Conservation (phyloP, 2,329 filamentous ascomycete species). For the Didymella lethalis region DNA sequence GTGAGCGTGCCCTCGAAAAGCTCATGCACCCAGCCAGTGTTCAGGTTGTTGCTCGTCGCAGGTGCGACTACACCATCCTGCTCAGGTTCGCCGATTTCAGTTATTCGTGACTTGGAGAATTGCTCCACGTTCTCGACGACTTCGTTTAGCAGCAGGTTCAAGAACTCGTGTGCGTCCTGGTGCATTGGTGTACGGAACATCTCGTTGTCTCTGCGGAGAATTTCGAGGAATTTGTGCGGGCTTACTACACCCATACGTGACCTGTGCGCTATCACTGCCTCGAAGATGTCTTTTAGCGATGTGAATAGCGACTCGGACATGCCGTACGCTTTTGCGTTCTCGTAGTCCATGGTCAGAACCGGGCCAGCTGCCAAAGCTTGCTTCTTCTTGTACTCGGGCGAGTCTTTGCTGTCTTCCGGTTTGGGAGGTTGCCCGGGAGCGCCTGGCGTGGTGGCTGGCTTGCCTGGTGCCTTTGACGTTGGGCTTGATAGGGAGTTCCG, state of each 20-base stretch:
- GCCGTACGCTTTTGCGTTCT: conserved; percentile 80
- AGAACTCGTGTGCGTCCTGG: conserved; percentile 97
- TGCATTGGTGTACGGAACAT: conserved; percentile 98
- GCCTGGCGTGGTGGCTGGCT: conserved; percentile 55
- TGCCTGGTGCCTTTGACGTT: conserved; percentile 44
- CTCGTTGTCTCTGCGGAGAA: conserved; percentile 92
- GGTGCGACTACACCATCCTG: conserved; percentile 29
- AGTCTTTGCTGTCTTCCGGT: conserved; percentile 92
- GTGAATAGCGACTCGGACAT: conserved; percentile 97
- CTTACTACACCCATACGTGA: conserved; percentile 89
- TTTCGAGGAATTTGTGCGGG: conserved; percentile 90
- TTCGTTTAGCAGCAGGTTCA: conserved; percentile 93
- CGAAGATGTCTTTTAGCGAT: conserved; percentile 93
- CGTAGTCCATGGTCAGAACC: conserved; percentile 82
- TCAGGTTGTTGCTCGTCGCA: conserved; percentile 30
- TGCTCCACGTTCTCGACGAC: conserved; percentile 93
- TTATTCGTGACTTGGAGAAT: conserved; percentile 72
- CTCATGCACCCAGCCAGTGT: conserved; percentile 86
- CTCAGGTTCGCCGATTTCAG: conserved; percentile 42
- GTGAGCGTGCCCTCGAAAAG: conserved; percentile 94
- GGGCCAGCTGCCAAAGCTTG: conserved; percentile 88
- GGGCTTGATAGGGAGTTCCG: conserved; percentile 50
- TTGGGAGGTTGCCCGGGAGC: conserved; percentile 66
- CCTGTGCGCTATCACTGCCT: conserved; percentile 81
- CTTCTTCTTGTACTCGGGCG: conserved; percentile 98